Evolutionary conservation across 768 basidiomycete species (phyloP), one percentile per base, ranked within the genome.

Genomic region (Trametes punicea): DNA sequence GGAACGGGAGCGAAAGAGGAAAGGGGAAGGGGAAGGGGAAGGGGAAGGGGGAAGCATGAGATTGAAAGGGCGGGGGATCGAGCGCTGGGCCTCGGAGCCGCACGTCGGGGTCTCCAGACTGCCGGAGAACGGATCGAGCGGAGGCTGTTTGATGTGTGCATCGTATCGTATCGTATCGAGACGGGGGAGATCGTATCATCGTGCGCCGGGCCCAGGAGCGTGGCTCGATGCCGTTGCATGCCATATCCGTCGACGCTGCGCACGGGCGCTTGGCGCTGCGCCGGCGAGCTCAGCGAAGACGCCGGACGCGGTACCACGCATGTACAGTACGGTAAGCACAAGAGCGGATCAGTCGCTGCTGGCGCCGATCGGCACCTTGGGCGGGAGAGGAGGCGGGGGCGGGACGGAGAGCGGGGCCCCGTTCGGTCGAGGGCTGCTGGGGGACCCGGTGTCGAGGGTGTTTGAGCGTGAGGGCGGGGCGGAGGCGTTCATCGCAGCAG

Each of bases 381-480:
- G 60, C 18, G 61, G 66, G 29, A 61, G 61, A 2, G 66, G 66
- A 5, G 66, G 66, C 10, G 64, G 64, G 9, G 55, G 48, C 11
- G 48, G 51, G 4, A 52, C 56, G 8, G 55, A 29, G 18, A 42
- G 36, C 15, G 44, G 33, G 46, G 49, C 29, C 11, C 63, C 55
- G 44, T 57, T 60, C 8, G 38, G 34, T 5, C 44, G 45, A 0
- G 29, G 23, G 13, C 34, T 15, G 7, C 33, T 40, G 8, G 34
- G 41, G 30, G n/a, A 48, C 21, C 46, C 36, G 15, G 36, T 29
- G 51, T 10, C 18, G 8, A 33, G 6, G 52, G 56, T 42, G 46
- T 33, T 51, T 41, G 16, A 48, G 10, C 50, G 38, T 8, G 31
- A 47, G 27, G 30, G 42, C 44, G 21, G 51, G 49, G 3, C 50